Conservation (phyloP, 2,329 filamentous ascomycete genomes). For the Pseudogymnoascus sp. region DNA sequence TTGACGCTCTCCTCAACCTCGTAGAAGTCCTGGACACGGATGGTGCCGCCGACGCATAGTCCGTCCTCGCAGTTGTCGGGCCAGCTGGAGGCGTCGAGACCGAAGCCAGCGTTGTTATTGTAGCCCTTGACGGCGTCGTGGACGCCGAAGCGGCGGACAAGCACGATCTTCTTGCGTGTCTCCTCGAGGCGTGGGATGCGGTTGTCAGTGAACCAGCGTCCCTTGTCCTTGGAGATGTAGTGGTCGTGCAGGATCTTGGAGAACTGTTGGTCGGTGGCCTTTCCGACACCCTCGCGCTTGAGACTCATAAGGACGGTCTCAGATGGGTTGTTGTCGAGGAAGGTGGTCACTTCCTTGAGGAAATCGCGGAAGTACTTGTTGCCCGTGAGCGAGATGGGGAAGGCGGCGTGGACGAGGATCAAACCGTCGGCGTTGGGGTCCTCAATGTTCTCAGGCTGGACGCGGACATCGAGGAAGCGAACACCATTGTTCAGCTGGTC, state of each 20-base stretch:
- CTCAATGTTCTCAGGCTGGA: conserved; percentile 55
- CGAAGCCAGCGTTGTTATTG: conserved; percentile 45
- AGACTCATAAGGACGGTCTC: conserved; percentile 81
- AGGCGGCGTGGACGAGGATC: conserved; percentile 79
- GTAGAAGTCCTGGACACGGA: conserved; percentile 92
- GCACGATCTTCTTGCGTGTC: conserved; percentile 72
- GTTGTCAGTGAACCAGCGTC: conserved; percentile 71
- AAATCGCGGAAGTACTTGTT: conserved; percentile 71
- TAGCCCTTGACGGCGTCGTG: conserved; percentile 46
- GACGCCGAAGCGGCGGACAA: conserved; percentile 72
- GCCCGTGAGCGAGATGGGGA: conserved; percentile 78
- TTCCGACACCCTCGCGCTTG: conserved; percentile 84
- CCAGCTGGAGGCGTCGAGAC: conserved; percentile 61
- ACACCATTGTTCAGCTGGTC: conserved; percentile 84
- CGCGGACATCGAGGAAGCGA: conserved; percentile 87
- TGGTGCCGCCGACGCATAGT: conserved; percentile 57
- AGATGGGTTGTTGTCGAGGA: conserved; percentile 67
- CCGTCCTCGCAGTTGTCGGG: conserved; percentile 82
- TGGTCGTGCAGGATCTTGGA: conserved; percentile 63
- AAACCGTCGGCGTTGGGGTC: conserved; percentile 57
- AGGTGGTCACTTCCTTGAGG: conserved; percentile 62
- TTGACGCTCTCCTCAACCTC: conserved; percentile 68
- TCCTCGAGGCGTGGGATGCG: conserved; percentile 71
- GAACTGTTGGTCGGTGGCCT: conserved; percentile 70
- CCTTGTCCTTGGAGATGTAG: conserved; percentile 52